These are phyloP conservation scores for Aureobasidium lini DNA, from an alignment of 2,329 filamentous ascomycete species.

Conservation along the genomic window DNA sequence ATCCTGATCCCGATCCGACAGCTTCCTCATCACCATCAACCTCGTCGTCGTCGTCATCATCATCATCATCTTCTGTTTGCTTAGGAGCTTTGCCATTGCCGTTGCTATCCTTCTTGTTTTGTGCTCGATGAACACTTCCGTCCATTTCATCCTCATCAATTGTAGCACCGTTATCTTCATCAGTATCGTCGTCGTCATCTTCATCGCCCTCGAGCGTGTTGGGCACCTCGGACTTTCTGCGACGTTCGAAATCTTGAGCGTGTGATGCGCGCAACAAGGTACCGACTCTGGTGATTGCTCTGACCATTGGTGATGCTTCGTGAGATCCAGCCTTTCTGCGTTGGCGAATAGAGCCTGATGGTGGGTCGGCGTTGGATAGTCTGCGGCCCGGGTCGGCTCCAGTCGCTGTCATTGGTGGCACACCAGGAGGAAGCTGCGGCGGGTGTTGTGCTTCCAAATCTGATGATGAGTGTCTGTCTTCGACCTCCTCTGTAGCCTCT, in stretches of 20 bases:
- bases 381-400: slow-evolving; percentile 7
- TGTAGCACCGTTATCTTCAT: slow-evolving; percentile 20
- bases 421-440: background rate
- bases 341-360: slow-evolving; percentile 5
- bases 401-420: slow-evolving; percentile 11
- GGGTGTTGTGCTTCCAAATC: slow-evolving; percentile 1
- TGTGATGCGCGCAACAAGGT: slow-evolving; percentile 77
- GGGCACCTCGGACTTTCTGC: slow-evolving; percentile 46
- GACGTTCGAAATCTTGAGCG: slow-evolving; percentile 85
- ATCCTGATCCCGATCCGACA: background rate
- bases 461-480: slow-evolving; percentile 7
- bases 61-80: background rate
- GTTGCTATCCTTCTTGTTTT: background rate
- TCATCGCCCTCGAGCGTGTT: slow-evolving; percentile 23
- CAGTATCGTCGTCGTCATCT: slow-evolving; percentile 28
- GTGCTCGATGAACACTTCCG: background rate
- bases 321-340: slow-evolving; percentile 19
- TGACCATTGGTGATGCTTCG: slow-evolving; percentile 29
- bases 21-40: background rate
- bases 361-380: background rate
- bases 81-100: background rate
- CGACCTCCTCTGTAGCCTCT: background rate
- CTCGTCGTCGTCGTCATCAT: background rate
- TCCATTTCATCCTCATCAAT: background rate
- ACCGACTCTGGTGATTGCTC: slow-evolving; percentile 47